phyloP scores from a whole-genome alignment of 208 protist species.

The Leishmania lainsoni region DNA sequence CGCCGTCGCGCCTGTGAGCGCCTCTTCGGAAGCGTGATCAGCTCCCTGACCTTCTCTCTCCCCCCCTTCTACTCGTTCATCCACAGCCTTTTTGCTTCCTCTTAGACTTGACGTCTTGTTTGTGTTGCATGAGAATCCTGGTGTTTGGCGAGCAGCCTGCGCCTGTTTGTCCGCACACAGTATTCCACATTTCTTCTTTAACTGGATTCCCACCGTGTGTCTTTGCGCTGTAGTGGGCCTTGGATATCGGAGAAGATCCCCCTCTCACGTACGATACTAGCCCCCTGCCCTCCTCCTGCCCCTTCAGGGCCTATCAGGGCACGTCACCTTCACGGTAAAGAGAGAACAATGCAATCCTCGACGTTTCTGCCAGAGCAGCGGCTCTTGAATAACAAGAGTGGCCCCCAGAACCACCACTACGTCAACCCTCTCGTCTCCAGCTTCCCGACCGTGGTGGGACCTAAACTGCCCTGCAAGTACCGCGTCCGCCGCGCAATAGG shows the following conservation, averaged over 20 bases:
- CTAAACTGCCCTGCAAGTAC: conserved; percentile 48
- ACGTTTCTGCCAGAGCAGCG: neutral
- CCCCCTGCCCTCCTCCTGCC: neutral
- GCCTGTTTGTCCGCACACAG: neutral
- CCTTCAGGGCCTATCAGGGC: neutral
- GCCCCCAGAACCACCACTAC: conserved; percentile 32
- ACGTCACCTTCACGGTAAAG: neutral
- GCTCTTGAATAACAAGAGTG: neutral
- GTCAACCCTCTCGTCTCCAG: conserved; percentile 44
- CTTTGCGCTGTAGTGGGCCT: neutral
- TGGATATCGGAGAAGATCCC: neutral
- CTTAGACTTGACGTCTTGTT: neutral
- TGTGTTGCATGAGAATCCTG: neutral
- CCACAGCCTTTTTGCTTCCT: neutral
- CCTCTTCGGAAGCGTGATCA: neutral
- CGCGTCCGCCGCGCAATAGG: conserved; percentile 53
- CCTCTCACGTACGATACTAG: neutral
- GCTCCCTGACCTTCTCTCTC: neutral
- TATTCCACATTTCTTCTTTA: neutral
- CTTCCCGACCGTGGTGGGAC: conserved; percentile 57
- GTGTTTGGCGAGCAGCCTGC: neutral
- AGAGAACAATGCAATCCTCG: neutral
- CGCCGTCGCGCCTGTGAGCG: too few relatives aligned
- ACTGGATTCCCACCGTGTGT: neutral
- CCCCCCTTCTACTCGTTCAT: neutral